Evolutionary conservation across 2,329 filamentous ascomycete genomes (phyloP), one percentile per base, ranked within the genome.

Genomic region (Calonectria ilicicola): DNA sequence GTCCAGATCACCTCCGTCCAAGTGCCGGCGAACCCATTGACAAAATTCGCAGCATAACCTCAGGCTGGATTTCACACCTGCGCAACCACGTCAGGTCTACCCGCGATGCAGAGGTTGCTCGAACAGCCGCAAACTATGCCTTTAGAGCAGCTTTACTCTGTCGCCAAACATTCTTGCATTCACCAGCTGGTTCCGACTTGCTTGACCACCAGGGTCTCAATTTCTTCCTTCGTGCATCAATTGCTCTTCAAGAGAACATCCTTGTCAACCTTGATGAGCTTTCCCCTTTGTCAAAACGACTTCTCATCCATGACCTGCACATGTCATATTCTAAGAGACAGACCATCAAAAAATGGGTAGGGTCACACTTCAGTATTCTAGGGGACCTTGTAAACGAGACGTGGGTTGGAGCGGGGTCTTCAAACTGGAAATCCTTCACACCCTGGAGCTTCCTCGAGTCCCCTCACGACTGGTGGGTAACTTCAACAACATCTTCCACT

Each of bases 101-200:
- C 0, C 81, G 69, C 0, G 85, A 89, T 44, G 76, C 82, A 0
- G 81, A 84, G 1, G 81, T 81, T 0, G 81, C 86, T 0, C 82
- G 83, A 46, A 83, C 74, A 15, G 78, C 77, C 12, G 77, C 79
- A 46, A 75, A 77, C 2, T 91, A 91, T 72, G 84, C 85, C 0
- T 83, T 93, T 0, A 88, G 87, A 82, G 88, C 90, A 0, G 87
- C 91, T 0, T 75, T 93, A 1, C 81, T 93, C 1, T 93, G 91
- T 69, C 85, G 84, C 32, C 77, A 80, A 5, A 85, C 84, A 0
- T 85, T 82, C 42, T 67, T 75, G 0, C 72, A 77, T 7, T 32
- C 78, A 12, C n/a, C n/a, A 0, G 53, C 66, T 12, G 47, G 42
- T 1, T 10, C 47, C 3, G 5, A 68, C n/a, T 19, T n/a, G 0